Percentiles rank a stretch among this genome's conserved stretches.
phyloP scores from a whole-genome alignment of 2,329 filamentous ascomycete species.

The Aspergillus proliferans region DNA sequence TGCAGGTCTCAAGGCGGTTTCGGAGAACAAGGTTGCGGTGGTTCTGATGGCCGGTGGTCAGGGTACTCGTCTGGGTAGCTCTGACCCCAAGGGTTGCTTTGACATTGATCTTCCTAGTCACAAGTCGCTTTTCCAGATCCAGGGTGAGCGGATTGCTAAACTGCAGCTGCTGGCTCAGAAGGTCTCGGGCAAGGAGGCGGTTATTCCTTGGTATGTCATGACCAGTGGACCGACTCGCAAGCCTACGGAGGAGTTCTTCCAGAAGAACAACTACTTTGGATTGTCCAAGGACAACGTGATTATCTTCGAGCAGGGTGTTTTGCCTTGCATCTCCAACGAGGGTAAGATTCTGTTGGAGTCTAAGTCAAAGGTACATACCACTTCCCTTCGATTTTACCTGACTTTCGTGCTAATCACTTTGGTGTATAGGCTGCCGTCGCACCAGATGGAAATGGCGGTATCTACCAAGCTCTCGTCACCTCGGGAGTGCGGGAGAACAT shows the following conservation, averaged over 20 bases:
- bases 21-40: constrained; percentile 68
- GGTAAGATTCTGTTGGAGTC: constrained; percentile 92
- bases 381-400: not conserved
- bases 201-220: constrained; percentile 99
- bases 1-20: constrained; percentile 58
- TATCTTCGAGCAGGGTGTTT: constrained; percentile 93
- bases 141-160: constrained; percentile 88
- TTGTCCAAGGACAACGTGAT: constrained; percentile 76
- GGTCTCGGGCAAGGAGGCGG: constrained; percentile 55
- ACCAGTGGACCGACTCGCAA: constrained; percentile 89
- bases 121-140: constrained; percentile 96
- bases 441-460: constrained; percentile 92
- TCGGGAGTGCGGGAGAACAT: constrained; percentile 81
- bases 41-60: constrained; percentile 97
- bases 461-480: constrained; percentile 84
- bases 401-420: constrained; percentile 2
- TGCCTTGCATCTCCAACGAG: constrained; percentile 95
- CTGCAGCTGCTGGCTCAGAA: constrained; percentile 73
- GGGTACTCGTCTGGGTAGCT: constrained; percentile 89
- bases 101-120: constrained; percentile 88
- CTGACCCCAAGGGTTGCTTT: constrained; percentile 94
- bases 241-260: constrained; percentile 90
- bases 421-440: constrained; percentile 69
- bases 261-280: constrained; percentile 85
- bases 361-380: constrained; percentile 62